Base-by-base conservation (phyloP, 768 basidiomycete species). In the Amanita subjunquillea region DNA sequence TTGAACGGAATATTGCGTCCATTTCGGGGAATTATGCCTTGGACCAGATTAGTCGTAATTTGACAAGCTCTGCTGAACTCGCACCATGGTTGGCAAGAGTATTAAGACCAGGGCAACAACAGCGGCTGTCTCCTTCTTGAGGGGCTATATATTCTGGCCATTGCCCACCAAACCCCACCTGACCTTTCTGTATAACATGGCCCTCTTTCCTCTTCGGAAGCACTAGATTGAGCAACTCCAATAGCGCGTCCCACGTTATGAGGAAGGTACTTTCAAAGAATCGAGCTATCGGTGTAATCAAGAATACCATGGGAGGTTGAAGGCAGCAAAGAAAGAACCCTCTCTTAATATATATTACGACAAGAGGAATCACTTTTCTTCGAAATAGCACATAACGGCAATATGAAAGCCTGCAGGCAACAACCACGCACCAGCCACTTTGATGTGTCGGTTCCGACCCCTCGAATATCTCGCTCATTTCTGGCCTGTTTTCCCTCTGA, bases 1-100 rank as follows among this genome's bases (percentile, higher is more conserved):
- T 63, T 69, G 66, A 90, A 90, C 5, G 73, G 70, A 63, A 92
- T 83, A 53, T 81, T 78, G 39, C 77, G 74, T 15, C 89, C 89
- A 55, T 79, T 77, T 40, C 70, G 84, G 0, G 89, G 74, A 5
- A 80, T 66, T 39, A 80, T 79, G 15, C 89, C 89, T 71, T 62
- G 34, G 30, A 13, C 30, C 5, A 0, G 8, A 30, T 46, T 17
- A 30, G 6, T 7, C 46, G 20, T 3, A 51, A 39, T 2, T 27
- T 23, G 13, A 51, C n/a, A 36, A 42, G 9, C 3, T 43, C 22
- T 3, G n/a, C 25, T 23, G n/a, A 40, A 54, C 12, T 54, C 68
- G 29, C 36, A 88, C 88, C 89, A 55, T 91, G 88, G 62, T 91
- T 91, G 6, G 88, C 86, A 78, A 91, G 70, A 0, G 85, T 82